Evolutionary conservation across 768 basidiomycete genomes (phyloP), one percentile per base, ranked within the genome.

Genomic region (Tricholoma saponaceum): DNA sequence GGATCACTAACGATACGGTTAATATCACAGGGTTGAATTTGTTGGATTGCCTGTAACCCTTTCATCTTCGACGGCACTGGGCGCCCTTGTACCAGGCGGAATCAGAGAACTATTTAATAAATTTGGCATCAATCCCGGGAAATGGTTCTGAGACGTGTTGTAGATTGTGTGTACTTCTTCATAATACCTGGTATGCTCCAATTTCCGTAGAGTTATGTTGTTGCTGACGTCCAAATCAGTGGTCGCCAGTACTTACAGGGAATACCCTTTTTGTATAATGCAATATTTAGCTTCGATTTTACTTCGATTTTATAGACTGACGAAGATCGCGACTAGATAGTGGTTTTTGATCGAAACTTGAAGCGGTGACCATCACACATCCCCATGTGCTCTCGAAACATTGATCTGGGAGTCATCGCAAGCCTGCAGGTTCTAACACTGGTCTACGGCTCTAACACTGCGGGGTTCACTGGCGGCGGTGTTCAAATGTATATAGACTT

Each of bases 21-120:
- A 8, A 46, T 28, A 3, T 43, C 54, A 2, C 55, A 86, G 84
- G 35, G 70, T 79, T 51, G 75, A 80, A 37, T 70, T 84, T 10
- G 60, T 69, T 14, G 85, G 84, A 25, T 70, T 70, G 33, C 82
- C 84, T 2, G 75, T 81, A 3, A 74, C 72, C 39, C 63, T 76
- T 12, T 71, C 70, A 39, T 51, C 74, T 39, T 74, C 77, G 3
- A 79, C 71, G 23, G 77, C 79, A 1, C 61, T 85, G 2, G 77
- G 79, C 0, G 71, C 77, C 5, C 72, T 79, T 39, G 72, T 86
- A 14, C 66, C 81, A 0, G 69, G 74, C 16, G 75, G 78, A 30
- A 67, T 88, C 58, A 81, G 77, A 56, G 79, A 79, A 30, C 70
- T 86, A n/a, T 76, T 87, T 41, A 73, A 79, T 57, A 80, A 74